Base-by-base conservation (phyloP, 495 filamentous ascomycete genomes). In the Annulohypoxylon stygium region DNA sequence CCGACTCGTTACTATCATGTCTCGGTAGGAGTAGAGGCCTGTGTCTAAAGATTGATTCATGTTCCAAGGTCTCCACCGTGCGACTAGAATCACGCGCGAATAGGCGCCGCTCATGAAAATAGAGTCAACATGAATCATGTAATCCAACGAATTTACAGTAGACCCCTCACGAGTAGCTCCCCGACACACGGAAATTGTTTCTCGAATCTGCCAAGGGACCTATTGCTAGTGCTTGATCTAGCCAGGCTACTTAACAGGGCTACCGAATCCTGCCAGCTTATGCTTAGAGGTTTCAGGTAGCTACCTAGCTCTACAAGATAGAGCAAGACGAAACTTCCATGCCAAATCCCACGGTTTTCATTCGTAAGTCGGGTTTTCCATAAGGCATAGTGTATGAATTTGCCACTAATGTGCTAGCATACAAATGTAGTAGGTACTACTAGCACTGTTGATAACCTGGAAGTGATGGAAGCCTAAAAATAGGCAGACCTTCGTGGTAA, bases 181-280 rank as follows among this genome's bases (percentile, higher is more conserved):
- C 65, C 65, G 47, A 61, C 43, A 53, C 43, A 23, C 34, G 65
- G 36, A 26, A 16, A 43, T 53, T 54, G 2, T 61, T 47, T 1
- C 18, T 61, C 51, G 33, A 66, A 65, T 23, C 25, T 41, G 43
- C 45, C 53, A 65, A 57, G 63, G 63, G 20, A 16, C 47, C 43
- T 34, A 25, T 26, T 62, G 26, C 20, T 64, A 68, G 60, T 43
- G 59, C 45, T 43, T 51, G 51, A 61, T 34, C 39, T 47, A 14
- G n/a, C 18, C 34, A 39, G 33, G 33, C 10, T 47, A 41, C 53
- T 41, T 1, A 48, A 50, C 69, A 67, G 34, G 33, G 55, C 53
- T 48, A 69, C 39, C 26, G 54, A 61, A 73, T 73, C 70, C 70
- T 69, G 20, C 59, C 61, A 64, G 61, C 14, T 61, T 37, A 65